Conservation (phyloP, 257 asterid genomes). For the Nicotiana tomentosiformis region DNA sequence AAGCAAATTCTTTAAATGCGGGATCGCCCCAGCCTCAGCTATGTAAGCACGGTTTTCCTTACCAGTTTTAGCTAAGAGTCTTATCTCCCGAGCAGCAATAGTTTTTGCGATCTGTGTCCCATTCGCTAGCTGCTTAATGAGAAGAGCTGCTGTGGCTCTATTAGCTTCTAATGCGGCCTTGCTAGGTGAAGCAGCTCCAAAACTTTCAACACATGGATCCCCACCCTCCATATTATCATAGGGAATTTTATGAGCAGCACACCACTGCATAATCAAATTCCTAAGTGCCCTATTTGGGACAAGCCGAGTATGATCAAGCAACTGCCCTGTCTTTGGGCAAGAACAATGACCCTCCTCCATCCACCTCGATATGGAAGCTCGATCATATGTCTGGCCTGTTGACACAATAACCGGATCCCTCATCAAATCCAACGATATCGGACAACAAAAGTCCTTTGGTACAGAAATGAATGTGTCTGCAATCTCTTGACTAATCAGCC, state of each 20-base stretch:
- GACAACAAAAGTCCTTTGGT: conserved; percentile 86
- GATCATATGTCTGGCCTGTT: conserved; percentile 90
- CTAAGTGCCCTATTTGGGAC: conserved; percentile 70
- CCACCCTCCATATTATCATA: conserved; percentile 51
- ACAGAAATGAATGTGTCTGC: conserved; percentile 60
- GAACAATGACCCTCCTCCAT: conserved; percentile 80
- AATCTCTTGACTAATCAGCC: conserved; percentile 52
- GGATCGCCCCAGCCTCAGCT: conserved; percentile 85
- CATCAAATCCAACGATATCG: conserved; percentile 80
- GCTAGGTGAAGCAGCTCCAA: conserved; percentile 37
- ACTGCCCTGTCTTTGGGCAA: conserved; percentile 87
- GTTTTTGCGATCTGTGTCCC: conserved; percentile 61
- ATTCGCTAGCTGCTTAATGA: conserved; percentile 54
- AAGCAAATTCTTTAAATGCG: conserved; percentile 53
- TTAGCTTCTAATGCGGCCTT: conserved; percentile 67
- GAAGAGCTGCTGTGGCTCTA: conserved; percentile 55
- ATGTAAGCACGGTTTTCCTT: conserved; percentile 69
- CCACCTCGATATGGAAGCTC: conserved; percentile 76
- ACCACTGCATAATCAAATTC: conserved; percentile 76
- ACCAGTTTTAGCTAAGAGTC: conserved; percentile 76
- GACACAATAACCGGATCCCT: conserved; percentile 80
- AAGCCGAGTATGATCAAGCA: conserved; percentile 52
- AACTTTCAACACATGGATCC: conserved; percentile 34
- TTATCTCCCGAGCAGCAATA: conserved; percentile 73
- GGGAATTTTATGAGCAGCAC: conserved; percentile 58